Evolutionary conservation across 768 basidiomycete genomes (phyloP).

Genomic region (Suillus ampliporus): DNA sequence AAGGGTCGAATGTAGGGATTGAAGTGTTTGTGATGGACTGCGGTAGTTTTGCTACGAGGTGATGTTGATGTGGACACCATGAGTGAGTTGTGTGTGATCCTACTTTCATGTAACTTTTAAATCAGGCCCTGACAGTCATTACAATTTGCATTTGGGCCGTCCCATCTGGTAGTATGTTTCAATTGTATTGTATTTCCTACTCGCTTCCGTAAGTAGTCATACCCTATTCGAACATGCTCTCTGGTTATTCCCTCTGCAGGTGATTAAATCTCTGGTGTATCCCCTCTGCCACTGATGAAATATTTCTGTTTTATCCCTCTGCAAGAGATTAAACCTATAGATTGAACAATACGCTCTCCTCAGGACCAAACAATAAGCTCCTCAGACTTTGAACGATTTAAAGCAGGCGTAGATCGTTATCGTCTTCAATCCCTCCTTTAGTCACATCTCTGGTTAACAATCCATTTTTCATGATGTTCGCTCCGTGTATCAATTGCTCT

Average conservation of each 20-base stretch:
- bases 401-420: background rate
- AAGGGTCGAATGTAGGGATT: background rate
- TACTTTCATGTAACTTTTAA: background rate
- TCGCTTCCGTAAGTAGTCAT: too few relatives aligned
- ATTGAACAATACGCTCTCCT: background rate
- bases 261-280: slow-evolving; percentile 1
- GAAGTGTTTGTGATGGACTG: background rate
- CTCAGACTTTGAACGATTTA: background rate
- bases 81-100: background rate
- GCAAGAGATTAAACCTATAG: background rate
- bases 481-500: too few relatives aligned
- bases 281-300: background rate
- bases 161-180: too few relatives aligned
- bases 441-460: too few relatives aligned
- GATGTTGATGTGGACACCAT: background rate
- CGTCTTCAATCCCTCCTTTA: too few relatives aligned
- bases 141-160: too few relatives aligned
- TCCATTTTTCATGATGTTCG: too few relatives aligned
- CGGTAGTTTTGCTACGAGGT: background rate
- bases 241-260: background rate
- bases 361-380: background rate
- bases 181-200: too few relatives aligned
- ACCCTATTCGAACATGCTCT: too few relatives aligned
- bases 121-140: background rate
- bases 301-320: background rate